phyloP scores from a whole-genome alignment of 2,329 filamentous ascomycete species.

The Alternaria brassicae region DNA sequence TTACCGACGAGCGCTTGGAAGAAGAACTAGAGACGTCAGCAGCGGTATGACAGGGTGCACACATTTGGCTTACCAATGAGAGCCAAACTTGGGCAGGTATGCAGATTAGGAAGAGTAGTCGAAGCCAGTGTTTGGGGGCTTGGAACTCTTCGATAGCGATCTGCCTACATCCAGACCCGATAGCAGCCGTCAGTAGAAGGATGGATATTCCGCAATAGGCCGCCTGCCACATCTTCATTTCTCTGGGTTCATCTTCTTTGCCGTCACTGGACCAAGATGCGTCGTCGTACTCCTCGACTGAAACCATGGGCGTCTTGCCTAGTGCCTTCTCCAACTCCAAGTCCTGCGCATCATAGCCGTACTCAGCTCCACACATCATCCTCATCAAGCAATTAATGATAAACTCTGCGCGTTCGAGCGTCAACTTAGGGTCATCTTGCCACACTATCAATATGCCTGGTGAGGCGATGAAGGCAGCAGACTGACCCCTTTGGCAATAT shows the following conservation, averaged over 20 bases:
- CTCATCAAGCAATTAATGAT: slow-evolving; percentile 82
- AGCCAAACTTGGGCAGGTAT: slow-evolving; percentile 66
- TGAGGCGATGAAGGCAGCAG: slow-evolving; percentile 77
- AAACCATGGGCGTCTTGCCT: slow-evolving; percentile 22
- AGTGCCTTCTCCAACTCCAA: slow-evolving; percentile 41
- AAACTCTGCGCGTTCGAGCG: slow-evolving; percentile 71
- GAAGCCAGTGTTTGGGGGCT: slow-evolving; percentile 59
- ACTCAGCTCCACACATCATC: slow-evolving; percentile 64
- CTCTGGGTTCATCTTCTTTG: slow-evolving; percentile 49
- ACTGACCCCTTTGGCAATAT: slow-evolving; percentile 75
- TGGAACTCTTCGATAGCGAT: slow-evolving; percentile 63
- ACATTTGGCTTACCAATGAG: slow-evolving; percentile 52
- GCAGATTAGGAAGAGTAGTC: slow-evolving; percentile 62
- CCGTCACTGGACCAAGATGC: slow-evolving; percentile 46
- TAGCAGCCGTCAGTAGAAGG: slow-evolving; percentile 58
- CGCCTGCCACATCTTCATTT: slow-evolving; percentile 63
- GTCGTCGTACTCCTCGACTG: slow-evolving; percentile 24
- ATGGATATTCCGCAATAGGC: slow-evolving; percentile 62
- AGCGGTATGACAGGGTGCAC: too few relatives aligned
- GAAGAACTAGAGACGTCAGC: slow-evolving; percentile 36
- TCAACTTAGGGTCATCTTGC: slow-evolving; percentile 79
- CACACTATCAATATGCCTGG: slow-evolving; percentile 78
- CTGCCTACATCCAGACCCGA: slow-evolving; percentile 64
- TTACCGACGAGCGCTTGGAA: slow-evolving; percentile 37
- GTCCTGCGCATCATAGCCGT: slow-evolving; percentile 53